These are phyloP conservation scores for Aspergillus hancockii DNA, from an alignment of 495 filamentous ascomycete species.

Conservation along the genomic window DNA sequence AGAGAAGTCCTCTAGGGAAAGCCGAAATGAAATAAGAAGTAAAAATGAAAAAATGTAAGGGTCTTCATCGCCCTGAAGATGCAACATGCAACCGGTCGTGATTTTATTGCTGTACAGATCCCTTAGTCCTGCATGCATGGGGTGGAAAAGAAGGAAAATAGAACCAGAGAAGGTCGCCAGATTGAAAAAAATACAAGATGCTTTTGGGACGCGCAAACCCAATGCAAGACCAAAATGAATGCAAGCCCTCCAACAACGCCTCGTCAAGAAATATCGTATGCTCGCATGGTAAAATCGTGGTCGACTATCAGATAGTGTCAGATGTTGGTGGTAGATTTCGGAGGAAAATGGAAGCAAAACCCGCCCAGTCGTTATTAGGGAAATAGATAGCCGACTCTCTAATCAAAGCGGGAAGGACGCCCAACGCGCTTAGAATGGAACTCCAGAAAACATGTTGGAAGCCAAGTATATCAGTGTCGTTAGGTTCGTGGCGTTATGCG, in stretches of 20 bases:
- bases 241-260: slow-evolving; percentile 10
- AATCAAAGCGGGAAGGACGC: slow-evolving; percentile 10
- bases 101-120: slow-evolving; percentile 3
- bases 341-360: slow-evolving; percentile 9
- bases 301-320: slow-evolving; percentile 4
- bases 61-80: neutral
- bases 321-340: slow-evolving; percentile 15
- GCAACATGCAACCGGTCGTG: slow-evolving; percentile 1
- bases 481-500: slow-evolving; percentile 7
- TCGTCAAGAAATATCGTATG: slow-evolving; percentile 15
- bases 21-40: slow-evolving; percentile 2
- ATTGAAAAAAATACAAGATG: neutral
- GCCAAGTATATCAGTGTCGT: slow-evolving; percentile 10
- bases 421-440: slow-evolving; percentile 23
- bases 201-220: slow-evolving; percentile 6
- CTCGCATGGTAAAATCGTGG: slow-evolving; percentile 9
- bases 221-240: slow-evolving; percentile 13
- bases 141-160: neutral
- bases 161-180: slow-evolving; percentile 5
- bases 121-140: neutral
- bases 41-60: neutral
- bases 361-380: slow-evolving; percentile 17
- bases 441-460: neutral
- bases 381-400: slow-evolving; percentile 11
- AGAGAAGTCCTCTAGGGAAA: neutral